Percentiles rank a stretch among this genome's conserved stretches.
These are phyloP conservation scores for Colletotrichum navitas DNA, from an alignment of 2,329 filamentous ascomycete species.

Conservation along the genomic window DNA sequence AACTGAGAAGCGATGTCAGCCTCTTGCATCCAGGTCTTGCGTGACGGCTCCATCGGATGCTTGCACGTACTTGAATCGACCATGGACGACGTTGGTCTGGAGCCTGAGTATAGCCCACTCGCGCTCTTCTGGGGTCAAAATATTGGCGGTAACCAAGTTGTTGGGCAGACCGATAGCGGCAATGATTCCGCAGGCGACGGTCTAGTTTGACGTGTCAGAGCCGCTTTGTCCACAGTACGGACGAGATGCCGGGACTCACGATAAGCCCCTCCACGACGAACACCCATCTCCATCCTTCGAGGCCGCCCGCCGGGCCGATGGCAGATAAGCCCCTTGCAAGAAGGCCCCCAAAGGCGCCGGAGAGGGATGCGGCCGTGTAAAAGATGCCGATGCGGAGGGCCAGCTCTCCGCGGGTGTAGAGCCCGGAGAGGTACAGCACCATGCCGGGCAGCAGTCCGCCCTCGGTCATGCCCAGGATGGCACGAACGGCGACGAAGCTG, in stretches of 20 bases:
- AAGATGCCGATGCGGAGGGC: slow-evolving; percentile 75
- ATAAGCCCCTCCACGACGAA: slow-evolving; percentile 71
- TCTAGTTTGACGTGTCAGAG: slow-evolving; percentile 54
- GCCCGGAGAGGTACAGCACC: slow-evolving; percentile 73
- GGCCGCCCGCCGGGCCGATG: slow-evolving; percentile 66
- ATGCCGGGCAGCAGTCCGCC: slow-evolving; percentile 76
- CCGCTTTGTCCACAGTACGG: background rate
- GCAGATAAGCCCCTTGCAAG: slow-evolving; percentile 71
- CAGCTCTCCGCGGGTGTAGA: slow-evolving; percentile 71
- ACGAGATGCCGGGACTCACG: slow-evolving; percentile 48
- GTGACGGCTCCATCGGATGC: background rate
- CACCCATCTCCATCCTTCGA: slow-evolving; percentile 73
- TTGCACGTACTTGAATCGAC: slow-evolving; percentile 50
- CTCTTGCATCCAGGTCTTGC: background rate
- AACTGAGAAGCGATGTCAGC: slow-evolving; percentile 27
- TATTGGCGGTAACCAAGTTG: slow-evolving; percentile 64
- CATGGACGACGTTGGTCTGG: slow-evolving; percentile 52
- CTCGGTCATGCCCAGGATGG: slow-evolving; percentile 72
- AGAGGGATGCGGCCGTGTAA: slow-evolving; percentile 75
- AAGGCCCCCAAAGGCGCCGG: slow-evolving; percentile 73
- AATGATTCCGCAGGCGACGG: slow-evolving; percentile 64
- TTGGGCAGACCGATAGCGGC: slow-evolving; percentile 69
- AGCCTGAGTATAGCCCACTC: slow-evolving; percentile 61
- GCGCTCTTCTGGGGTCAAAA: slow-evolving; percentile 66
- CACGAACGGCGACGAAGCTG: slow-evolving; percentile 72